phyloP scores from a whole-genome alignment of 768 basidiomycete genomes.

The Collybia sordida region DNA sequence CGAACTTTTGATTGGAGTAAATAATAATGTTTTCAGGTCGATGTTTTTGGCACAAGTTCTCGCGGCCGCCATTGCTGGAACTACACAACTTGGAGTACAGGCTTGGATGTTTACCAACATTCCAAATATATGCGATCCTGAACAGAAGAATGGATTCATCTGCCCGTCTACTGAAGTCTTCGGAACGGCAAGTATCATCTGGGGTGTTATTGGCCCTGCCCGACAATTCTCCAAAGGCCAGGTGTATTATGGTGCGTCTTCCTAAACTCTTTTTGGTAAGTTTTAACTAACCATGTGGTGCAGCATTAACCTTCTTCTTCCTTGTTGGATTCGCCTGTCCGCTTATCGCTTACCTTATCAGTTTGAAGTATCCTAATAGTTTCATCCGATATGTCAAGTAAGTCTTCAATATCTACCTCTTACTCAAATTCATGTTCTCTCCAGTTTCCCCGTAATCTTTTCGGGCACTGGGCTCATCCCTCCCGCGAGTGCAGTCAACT shows the following conservation, averaged over 20 bases:
- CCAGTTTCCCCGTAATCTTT: slow-evolving; percentile 57
- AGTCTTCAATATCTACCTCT: slow-evolving; percentile 18
- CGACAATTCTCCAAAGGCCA: slow-evolving; percentile 69
- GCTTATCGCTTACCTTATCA: slow-evolving; percentile 49
- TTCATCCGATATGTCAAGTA: slow-evolving; percentile 65
- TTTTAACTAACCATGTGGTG: slow-evolving; percentile 11
- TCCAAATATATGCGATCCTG: slow-evolving; percentile 51
- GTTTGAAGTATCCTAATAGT: slow-evolving; percentile 61
- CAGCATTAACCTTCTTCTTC: slow-evolving; percentile 73
- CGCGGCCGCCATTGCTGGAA: slow-evolving; percentile 67
- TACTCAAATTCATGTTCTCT: background rate
- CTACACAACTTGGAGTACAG: slow-evolving; percentile 75
- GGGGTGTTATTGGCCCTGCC: slow-evolving; percentile 79
- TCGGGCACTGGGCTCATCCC: slow-evolving; percentile 61
- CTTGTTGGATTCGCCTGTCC: slow-evolving; percentile 70
- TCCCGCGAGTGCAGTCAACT: slow-evolving; percentile 68
- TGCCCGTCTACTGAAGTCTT: slow-evolving; percentile 74
- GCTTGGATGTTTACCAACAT: slow-evolving; percentile 77
- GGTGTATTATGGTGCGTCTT: slow-evolving; percentile 46
- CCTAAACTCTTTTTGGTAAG: background rate
- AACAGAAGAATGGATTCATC: slow-evolving; percentile 63
- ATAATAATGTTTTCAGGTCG: slow-evolving; percentile 17
- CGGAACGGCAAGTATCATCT: slow-evolving; percentile 77
- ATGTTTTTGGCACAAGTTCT: slow-evolving; percentile 76
- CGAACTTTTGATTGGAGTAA: background rate